Evolutionary conservation across 108 stramenopile species (phyloP), one percentile per base, ranked within the genome.

Genomic region (Cyclotella kingstonii): DNA sequence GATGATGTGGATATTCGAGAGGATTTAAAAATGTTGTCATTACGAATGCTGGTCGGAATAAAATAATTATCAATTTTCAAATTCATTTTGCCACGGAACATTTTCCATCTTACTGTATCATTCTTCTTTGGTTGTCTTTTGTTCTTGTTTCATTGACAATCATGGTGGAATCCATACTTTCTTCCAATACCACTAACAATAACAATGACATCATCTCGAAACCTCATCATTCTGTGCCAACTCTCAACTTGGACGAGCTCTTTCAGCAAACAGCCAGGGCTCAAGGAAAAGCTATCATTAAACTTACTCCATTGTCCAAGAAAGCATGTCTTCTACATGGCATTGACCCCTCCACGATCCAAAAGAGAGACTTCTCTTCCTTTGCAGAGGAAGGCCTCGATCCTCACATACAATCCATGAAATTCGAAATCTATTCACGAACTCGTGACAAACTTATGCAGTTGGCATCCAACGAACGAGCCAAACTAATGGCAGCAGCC

Each of bases 331-430:
- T 47, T 6, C 46, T 55, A 4, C 65, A 66, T 26, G 65, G 65
- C 0, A 66, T 66, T 33, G 54, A 66, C 29, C 65, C 65, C 10
- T 29, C 17, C 14, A 46, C 39, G 15, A 23, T 66, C 2, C 33
- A 29, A 35, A 26, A 66, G 5, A 30, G 65, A 27, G 65, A 66
- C 6, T 55, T 48, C 39, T 54, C 54, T 2, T 66, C 65, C 21
- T 66, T 66, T 29, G 26, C 19, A 3, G 25, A 56, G 28, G 4
- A 35, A n/a, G 45, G 23, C n/a, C 17, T 56, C 10, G 54, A 66
- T 66, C 64, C 64, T 22, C 54, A 66, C 25, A 66, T 55, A 15
- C 65, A 66, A 36, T 47, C 65, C 2, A 55, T 66, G 54, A 31
- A 19, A 5, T 68, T 40, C 47, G 66, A 68, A 35, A 49, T 47